These are phyloP conservation scores for Leishmania mexicana DNA, from an alignment of 208 protist genomes.

Conservation along the genomic window DNA sequence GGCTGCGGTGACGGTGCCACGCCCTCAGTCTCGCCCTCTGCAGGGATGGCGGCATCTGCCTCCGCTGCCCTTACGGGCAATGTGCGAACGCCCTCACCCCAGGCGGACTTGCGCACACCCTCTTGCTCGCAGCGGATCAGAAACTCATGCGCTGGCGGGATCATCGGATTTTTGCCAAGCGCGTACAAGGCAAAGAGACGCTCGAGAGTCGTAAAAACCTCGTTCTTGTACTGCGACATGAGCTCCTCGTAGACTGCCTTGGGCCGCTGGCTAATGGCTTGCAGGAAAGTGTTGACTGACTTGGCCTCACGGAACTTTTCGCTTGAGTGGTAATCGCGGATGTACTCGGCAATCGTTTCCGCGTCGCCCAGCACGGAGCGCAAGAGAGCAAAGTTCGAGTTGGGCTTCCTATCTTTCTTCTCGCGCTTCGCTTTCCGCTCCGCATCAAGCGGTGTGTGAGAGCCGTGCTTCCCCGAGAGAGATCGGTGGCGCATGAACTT, in stretches of 20 bases:
- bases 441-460: slow-evolving; percentile 19
- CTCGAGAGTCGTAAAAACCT: slow-evolving; percentile 61
- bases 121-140: slow-evolving; percentile 82
- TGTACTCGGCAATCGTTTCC: slow-evolving; percentile 56
- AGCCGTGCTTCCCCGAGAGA: slow-evolving; percentile 28
- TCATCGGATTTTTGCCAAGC: slow-evolving; percentile 38
- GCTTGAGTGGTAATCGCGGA: slow-evolving; percentile 49
- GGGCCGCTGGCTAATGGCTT: slow-evolving; percentile 63
- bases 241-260: slow-evolving; percentile 54
- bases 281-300: slow-evolving; percentile 69
- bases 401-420: slow-evolving; percentile 47
- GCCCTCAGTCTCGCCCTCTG: background rate
- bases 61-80: slow-evolving; percentile 16
- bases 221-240: slow-evolving; percentile 50
- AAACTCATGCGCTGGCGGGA: slow-evolving; percentile 74
- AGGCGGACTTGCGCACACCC: slow-evolving; percentile 60
- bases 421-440: slow-evolving; percentile 28
- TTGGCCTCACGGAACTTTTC: slow-evolving; percentile 54
- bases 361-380: slow-evolving; percentile 47
- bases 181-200: slow-evolving; percentile 66
- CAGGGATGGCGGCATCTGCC: background rate
- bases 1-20: background rate
- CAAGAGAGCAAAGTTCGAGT: slow-evolving; percentile 63
- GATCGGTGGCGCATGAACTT: slow-evolving; percentile 27
- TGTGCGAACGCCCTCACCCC: slow-evolving; percentile 33